A percentile compares a stretch with the other conserved stretches of the same genome.
These are phyloP conservation scores for Begonia peltatifolia DNA, from an alignment of 306 rosid species.

Conservation along the genomic window DNA sequence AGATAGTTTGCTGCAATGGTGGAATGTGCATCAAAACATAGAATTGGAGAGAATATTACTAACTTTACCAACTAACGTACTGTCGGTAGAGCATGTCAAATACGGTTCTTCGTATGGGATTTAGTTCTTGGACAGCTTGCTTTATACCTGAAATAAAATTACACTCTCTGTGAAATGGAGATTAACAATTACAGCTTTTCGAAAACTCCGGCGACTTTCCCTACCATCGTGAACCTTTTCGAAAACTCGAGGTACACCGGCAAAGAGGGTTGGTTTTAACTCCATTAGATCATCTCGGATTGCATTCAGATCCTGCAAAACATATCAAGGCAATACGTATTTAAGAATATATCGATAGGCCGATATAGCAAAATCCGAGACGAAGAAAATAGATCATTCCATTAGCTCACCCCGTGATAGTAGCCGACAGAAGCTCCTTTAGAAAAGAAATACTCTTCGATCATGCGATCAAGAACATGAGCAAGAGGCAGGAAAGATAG, in stretches of 20 bases:
- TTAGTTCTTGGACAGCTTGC: conserved; percentile 59
- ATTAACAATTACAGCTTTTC: too few species aligned
- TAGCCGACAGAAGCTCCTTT: conserved; percentile 84
- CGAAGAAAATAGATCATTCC: background rate
- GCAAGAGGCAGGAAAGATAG: conserved; percentile 89
- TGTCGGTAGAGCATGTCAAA: conserved; percentile 54
- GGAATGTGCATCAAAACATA: too few species aligned
- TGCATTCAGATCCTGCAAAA: conserved; percentile 54
- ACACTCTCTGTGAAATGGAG: too few species aligned
- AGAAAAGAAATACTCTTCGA: conserved; percentile 65
- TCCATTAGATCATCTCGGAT: conserved; percentile 60
- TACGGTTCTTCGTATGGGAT: conserved; percentile 46
- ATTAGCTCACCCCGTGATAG: conserved; percentile 64
- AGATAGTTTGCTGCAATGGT: conserved; percentile 42
- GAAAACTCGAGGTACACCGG: conserved; percentile 76
- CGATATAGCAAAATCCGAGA: background rate
- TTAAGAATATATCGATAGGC: too few species aligned
- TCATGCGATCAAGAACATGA: conserved; percentile 62
- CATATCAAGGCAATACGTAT: too few species aligned
- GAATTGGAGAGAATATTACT: too few species aligned
- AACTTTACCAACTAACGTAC: conserved; percentile 16
- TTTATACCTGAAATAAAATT: conserved; percentile 45
- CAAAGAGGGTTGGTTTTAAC: conserved; percentile 68
- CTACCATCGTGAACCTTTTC: conserved; percentile 66
- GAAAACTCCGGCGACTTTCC: background rate